Evolutionary conservation across 1,284 basidiomycete species (phyloP).

Genomic region (Trametes pubescens): DNA sequence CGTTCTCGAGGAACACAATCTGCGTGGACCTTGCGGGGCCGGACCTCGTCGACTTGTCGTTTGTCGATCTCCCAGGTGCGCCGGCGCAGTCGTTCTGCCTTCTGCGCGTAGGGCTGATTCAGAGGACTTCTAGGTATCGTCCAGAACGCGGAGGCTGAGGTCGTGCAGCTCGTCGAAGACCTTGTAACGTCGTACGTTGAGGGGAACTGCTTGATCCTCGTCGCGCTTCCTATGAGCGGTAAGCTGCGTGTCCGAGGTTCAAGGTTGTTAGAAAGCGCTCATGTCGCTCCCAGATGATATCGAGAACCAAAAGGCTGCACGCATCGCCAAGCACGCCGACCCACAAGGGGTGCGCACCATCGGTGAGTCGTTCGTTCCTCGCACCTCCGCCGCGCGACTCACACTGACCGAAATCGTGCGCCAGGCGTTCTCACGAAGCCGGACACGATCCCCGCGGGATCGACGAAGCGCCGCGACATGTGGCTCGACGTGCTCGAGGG

Average conservation of each 20-base stretch:
- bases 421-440: conserved; percentile 75
- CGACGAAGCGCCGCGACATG: conserved; percentile 47
- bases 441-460: conserved; percentile 57
- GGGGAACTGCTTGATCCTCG: conserved; percentile 57
- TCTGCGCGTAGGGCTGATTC: background rate
- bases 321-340: conserved; percentile 61
- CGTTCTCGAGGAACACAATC: conserved; percentile 54
- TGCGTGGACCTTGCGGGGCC: conserved; percentile 55
- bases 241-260: conserved; percentile 14
- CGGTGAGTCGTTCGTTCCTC: conserved; percentile 46
- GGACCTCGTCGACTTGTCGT: conserved; percentile 52
- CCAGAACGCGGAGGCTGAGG: conserved; percentile 55
- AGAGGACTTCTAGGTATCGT: conserved; percentile 56
- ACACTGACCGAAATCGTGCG: too few species aligned
- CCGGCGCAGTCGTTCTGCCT: conserved; percentile 42
- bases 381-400: background rate
- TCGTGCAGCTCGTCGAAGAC: conserved; percentile 54
- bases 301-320: conserved; percentile 66
- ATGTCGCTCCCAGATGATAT: conserved; percentile 60
- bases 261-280: background rate
- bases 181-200: conserved; percentile 56
- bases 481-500: conserved; percentile 65
- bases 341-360: conserved; percentile 63
- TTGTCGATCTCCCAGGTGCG: conserved; percentile 55
- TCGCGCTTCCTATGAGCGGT: conserved; percentile 71